Evolutionary conservation across 495 filamentous ascomycete species (phyloP), one percentile per base, ranked within the genome.

Genomic region (Pseudoneurospora amorphoporcata): DNA sequence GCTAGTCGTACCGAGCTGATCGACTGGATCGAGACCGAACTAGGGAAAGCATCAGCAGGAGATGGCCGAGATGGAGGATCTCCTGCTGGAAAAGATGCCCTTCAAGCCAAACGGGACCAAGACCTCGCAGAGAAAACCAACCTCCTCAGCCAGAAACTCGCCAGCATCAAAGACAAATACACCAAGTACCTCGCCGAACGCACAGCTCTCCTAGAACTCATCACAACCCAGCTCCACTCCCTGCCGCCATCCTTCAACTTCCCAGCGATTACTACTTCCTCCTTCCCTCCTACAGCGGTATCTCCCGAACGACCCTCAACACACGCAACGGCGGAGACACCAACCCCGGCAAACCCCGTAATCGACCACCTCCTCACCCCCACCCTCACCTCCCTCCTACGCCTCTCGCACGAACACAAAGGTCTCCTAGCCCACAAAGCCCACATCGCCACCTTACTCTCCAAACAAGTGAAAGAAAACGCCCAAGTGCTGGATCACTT

Each of bases 21-120:
- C 45, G 84, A 85, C 74, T 93, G 91, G 91, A 90, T 93, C 32
- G 90, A 93, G 77, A 82, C 84, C 14, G 90, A 91, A 73, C 81
- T 93, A 8, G 82, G 84, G 39, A 87, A 83, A 70, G 87, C 87
- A 32, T 78, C 75, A 23, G 83, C 75, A 23, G 83, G 83, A 68
- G 82, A 77, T 10, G 78, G 80, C 23, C 23, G 19, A 53, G n/a
- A 53, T 53, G 79, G 84, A 39, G 80, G 83, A 35, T 71, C 70
- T 81, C 29, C 75, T 72, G 73, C 73, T 74, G 9, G 77, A 79
- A 58, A 83, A 82, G 70, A 83, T 81, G 3, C 79, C 82, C 69
- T 81, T 76, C 53, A 83, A 82, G 38, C 76, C 74, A 23, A 14
- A 35, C 29, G 53, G 14, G 23, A 65, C 23, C 53, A 3, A 35